Conservation (phyloP, 768 basidiomycete genomes). For the Termitomyces sp. region DNA sequence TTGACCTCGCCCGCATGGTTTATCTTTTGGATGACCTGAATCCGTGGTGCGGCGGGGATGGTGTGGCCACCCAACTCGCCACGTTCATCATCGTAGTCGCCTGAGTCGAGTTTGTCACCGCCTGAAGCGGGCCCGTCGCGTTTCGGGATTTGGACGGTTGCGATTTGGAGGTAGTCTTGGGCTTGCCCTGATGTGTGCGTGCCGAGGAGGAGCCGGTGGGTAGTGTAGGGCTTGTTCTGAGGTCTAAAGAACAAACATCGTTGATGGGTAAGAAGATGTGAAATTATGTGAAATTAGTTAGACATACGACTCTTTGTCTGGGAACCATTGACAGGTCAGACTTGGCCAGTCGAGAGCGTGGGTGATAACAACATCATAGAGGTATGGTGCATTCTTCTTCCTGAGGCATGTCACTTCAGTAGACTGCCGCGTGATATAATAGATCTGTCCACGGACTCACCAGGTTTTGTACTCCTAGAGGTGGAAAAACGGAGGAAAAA, state of each 20-base stretch:
- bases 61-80: constrained; percentile 94
- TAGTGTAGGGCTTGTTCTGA: constrained; percentile 88
- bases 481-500: background rate
- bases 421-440: background rate
- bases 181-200: constrained; percentile 96
- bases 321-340: constrained; percentile 98
- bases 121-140: constrained; percentile 58
- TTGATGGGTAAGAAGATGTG: background rate
- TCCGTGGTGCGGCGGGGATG: constrained; percentile 78
- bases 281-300: constrained; percentile 13
- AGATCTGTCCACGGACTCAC: constrained; percentile 32
- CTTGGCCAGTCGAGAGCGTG: constrained; percentile 99
- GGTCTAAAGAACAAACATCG: constrained; percentile 47
- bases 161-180: constrained; percentile 94
- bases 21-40: constrained; percentile 90
- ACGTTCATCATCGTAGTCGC: constrained; percentile 86
- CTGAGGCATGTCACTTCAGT: constrained; percentile 33
- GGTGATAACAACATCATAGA: constrained; percentile 96
- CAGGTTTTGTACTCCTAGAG: constrained; percentile 83
- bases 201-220: constrained; percentile 91
- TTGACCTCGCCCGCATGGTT: constrained; percentile 97
- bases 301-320: constrained; percentile 88
- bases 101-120: constrained; percentile 74
- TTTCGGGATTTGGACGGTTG: constrained; percentile 90
- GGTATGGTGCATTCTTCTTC: constrained; percentile 97